Evolutionary conservation across 2,329 filamentous ascomycete species (phyloP).

Genomic region (Neonectria coccinea): DNA sequence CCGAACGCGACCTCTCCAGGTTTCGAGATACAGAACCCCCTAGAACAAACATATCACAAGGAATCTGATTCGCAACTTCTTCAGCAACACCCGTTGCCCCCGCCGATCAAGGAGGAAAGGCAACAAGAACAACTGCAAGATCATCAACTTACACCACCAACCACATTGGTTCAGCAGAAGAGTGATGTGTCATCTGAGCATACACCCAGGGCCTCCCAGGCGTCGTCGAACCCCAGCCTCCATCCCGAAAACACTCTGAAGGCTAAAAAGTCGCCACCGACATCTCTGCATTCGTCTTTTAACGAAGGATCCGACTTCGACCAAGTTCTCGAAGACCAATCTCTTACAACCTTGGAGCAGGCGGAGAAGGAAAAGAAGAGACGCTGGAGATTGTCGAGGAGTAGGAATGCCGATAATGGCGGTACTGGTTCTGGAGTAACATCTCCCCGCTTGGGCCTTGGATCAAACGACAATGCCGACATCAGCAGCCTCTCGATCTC

Average conservation of each 20-base stretch:
- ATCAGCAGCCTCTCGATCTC: slow-evolving; percentile 76
- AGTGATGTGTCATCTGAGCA: slow-evolving; percentile 57
- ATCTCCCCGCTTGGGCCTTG: slow-evolving; percentile 62
- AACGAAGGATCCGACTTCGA: slow-evolving; percentile 88
- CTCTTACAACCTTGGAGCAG: slow-evolving; percentile 52
- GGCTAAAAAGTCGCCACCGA: slow-evolving; percentile 78
- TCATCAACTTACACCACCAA: slow-evolving; percentile 31
- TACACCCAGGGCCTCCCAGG: slow-evolving; percentile 61
- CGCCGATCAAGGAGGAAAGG: slow-evolving; percentile 38
- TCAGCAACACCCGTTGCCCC: slow-evolving; percentile 34
- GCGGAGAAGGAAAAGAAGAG: slow-evolving; percentile 77
- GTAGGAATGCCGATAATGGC: slow-evolving; percentile 65
- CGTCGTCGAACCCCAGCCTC: slow-evolving; percentile 54
- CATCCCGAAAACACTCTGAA: slow-evolving; percentile 66
- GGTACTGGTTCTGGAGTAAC: slow-evolving; percentile 56
- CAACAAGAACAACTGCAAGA: slow-evolving; percentile 39
- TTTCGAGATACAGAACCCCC: slow-evolving; percentile 59
- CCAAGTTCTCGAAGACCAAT: slow-evolving; percentile 70
- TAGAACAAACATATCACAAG: slow-evolving; percentile 52
- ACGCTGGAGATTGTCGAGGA: slow-evolving; percentile 78
- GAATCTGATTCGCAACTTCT: slow-evolving; percentile 35
- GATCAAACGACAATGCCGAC: slow-evolving; percentile 72
- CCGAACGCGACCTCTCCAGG: slow-evolving; percentile 60
- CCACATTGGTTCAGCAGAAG: slow-evolving; percentile 36
- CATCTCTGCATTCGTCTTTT: slow-evolving; percentile 80